These are phyloP conservation scores for Xylaria flabelliformis DNA, from an alignment of 495 filamentous ascomycete species.

Conservation along the genomic window DNA sequence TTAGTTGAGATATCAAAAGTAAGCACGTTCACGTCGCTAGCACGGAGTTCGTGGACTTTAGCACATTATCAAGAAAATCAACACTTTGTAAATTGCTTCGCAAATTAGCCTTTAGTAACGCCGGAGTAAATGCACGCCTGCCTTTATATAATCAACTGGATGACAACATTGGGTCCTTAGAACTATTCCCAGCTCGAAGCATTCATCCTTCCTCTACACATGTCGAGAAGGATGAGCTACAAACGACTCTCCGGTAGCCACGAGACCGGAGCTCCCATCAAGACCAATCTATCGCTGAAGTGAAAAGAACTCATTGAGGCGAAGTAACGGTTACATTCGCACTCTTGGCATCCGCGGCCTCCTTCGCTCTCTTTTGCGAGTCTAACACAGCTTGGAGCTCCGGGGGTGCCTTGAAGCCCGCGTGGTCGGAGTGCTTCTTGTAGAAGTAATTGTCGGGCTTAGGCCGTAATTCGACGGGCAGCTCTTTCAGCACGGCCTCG, in stretches of 20 bases:
- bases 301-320: background rate
- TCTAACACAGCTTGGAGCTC: conserved; percentile 57
- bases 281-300: background rate
- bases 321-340: conserved; percentile 24
- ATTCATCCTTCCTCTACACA: background rate
- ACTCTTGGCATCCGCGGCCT: conserved; percentile 44
- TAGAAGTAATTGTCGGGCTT: conserved; percentile 74
- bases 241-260: background rate
- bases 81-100: conserved; percentile 13
- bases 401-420: conserved; percentile 61
- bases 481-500: conserved; percentile 67
- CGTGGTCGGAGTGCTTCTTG: conserved; percentile 64
- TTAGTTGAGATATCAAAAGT: background rate
- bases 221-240: background rate
- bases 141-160: conserved; percentile 9
- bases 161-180: background rate
- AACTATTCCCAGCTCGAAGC: background rate
- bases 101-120: conserved; percentile 18
- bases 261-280: background rate
- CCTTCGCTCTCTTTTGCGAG: conserved; percentile 52
- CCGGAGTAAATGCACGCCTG: conserved; percentile 21
- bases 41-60: background rate
- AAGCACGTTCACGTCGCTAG: background rate
- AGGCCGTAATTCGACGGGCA: conserved; percentile 71
- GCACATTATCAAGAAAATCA: background rate